Evolutionary conservation across 2,329 filamentous ascomycete genomes (phyloP), one percentile per base, ranked within the genome.

Genomic region (Trichoderma breve): DNA sequence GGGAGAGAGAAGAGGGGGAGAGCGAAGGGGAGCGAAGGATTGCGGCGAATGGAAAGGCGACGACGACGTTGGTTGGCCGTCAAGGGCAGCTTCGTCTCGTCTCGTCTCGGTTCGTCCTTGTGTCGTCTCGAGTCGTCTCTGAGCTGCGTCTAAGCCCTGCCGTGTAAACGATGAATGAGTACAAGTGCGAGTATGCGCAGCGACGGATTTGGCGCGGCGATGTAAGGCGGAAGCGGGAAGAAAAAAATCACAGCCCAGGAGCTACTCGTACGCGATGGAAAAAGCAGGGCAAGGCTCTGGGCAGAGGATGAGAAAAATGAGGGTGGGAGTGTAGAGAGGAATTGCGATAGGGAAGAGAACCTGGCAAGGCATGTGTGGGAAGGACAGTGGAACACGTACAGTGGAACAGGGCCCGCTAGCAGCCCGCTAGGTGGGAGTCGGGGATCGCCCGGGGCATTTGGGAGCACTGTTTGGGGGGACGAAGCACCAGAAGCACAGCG

Each of bases 241-340:
- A 34, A 26, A 34, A 24, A 58, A 51, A 60, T 36, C 18, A 34
- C 34, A 34, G 21, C 43, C 3, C 32, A 62, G 55, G 24, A 30
- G 57, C 53, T 60, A 62, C 43, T 51, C 43, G 43, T 24, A 51
- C 70, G 70, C 70, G 70, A 62, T 61, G 66, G 39, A 61, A 30
- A 39, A 39, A 30, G 43, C 66, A 53, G 57, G 57, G 64, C 61
- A 61, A 71, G 70, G 70, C 70, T 71, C 53, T 71, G 34, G 63
- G 39, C 39, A 63, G 58, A 69, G 47, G 53, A 71, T 55, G 61
- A 66, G 64, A 34, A 65, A 51, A 51, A 63, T 34, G 26, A 70
- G 58, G 61, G 51, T 68, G 65, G 53, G 65, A 60, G 39, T 14
- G 57, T 64, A 32, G 58, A 70, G 47, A 62, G 58, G 58, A 63